Percentiles rank a stretch among this genome's conserved stretches.
Evolutionary conservation across 192 early-diverging fungal species (phyloP).

Genomic region (Hyaloraphidium curvatum): DNA sequence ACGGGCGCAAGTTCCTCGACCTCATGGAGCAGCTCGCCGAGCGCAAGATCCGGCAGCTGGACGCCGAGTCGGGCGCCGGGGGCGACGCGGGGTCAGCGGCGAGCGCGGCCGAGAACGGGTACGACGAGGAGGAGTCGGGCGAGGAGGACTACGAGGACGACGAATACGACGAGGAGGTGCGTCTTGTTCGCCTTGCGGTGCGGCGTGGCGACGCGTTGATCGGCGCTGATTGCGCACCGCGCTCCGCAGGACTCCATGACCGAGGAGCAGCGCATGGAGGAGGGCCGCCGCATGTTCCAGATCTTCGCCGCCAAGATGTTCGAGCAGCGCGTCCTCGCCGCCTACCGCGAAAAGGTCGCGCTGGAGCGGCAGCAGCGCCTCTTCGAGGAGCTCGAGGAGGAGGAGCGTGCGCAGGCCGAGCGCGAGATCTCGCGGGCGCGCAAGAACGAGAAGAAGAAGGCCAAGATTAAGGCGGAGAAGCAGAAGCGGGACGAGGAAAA

Average conservation of each 20-base stretch:
- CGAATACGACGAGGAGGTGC: slow-evolving; percentile 28
- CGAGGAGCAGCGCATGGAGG: slow-evolving; percentile 78
- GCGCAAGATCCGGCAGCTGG: slow-evolving; percentile 63
- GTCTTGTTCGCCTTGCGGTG: background rate
- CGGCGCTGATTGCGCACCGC: background rate
- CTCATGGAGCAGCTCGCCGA: slow-evolving; percentile 91
- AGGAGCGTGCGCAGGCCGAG: slow-evolving; percentile 29
- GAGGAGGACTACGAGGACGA: slow-evolving; percentile 43
- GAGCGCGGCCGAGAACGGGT: slow-evolving; percentile 21
- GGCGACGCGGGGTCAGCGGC: slow-evolving; percentile 12
- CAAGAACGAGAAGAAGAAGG: slow-evolving; percentile 30
- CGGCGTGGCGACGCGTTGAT: background rate
- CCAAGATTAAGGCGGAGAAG: slow-evolving; percentile 42
- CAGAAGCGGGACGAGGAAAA: slow-evolving; percentile 53
- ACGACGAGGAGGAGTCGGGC: slow-evolving; percentile 30
- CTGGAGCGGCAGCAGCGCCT: slow-evolving; percentile 70
- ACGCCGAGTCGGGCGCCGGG: slow-evolving; percentile 16
- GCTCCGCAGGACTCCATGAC: slow-evolving; percentile 39
- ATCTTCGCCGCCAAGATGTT: slow-evolving; percentile 93
- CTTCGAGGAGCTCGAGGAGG: slow-evolving; percentile 72
- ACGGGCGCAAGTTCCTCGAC: slow-evolving; percentile 87
- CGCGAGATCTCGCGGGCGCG: slow-evolving; percentile 21
- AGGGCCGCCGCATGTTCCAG: slow-evolving; percentile 83
- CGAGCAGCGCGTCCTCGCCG: slow-evolving; percentile 83
- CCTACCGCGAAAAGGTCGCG: slow-evolving; percentile 80